Conservation (phyloP, 495 filamentous ascomycete genomes). For the Penicillium bialowiezense region DNA sequence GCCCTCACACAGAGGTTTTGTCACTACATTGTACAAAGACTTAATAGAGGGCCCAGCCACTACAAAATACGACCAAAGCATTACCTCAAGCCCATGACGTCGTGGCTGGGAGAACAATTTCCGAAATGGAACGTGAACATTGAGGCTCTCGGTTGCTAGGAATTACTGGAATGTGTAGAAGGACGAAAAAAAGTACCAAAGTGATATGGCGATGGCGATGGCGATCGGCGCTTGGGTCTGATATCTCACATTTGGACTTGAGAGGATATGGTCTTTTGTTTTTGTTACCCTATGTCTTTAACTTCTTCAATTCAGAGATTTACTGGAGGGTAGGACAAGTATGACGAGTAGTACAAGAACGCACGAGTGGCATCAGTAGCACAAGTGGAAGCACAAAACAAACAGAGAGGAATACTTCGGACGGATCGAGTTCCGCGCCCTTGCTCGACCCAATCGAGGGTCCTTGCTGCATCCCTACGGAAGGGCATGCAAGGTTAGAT, state of each 20-base stretch:
- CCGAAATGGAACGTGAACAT: conserved; percentile 16
- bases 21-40: no score
- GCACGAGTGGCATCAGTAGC: no score
- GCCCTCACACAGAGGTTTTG: no score
- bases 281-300: no score
- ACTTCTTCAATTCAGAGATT: no score
- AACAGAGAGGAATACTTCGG: neutral
- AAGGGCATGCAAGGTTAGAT: conserved; percentile 48
- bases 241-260: conserved; percentile 37
- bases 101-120: conserved; percentile 1
- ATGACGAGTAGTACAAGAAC: no score
- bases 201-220: no score
- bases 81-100: conserved; percentile 1
- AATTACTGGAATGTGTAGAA: conserved; percentile 1
- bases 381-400: no score
- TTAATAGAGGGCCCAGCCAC: neutral
- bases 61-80: neutral
- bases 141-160: conserved; percentile 20
- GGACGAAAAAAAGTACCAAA: no score
- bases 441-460: conserved; percentile 35
- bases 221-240: conserved; percentile 14
- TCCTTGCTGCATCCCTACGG: conserved; percentile 40
- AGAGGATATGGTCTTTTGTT: no score
- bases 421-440: conserved; percentile 26
- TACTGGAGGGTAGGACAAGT: no score